These are phyloP conservation scores for Globisporangium cederbergense DNA, from an alignment of 352 stramenopile species.

Conservation along the genomic window DNA sequence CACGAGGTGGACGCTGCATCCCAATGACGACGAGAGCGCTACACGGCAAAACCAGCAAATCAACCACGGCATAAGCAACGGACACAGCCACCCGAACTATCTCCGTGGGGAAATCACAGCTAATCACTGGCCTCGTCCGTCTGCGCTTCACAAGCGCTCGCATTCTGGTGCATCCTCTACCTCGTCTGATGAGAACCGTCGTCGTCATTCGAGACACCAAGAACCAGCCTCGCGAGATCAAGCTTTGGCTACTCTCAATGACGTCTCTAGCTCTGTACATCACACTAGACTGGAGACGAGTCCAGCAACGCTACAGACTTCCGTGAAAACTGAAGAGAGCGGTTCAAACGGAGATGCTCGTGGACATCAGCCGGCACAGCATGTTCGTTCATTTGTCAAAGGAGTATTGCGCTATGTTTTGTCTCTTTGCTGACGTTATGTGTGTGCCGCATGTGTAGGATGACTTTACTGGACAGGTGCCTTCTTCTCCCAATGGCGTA, in stretches of 20 bases:
- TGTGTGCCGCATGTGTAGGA: not conserved
- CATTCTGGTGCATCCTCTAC: not conserved
- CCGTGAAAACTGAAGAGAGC: not conserved
- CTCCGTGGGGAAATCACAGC: too few species aligned
- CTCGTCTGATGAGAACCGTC: not conserved
- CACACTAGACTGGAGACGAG: not conserved
- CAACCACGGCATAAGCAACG: not conserved
- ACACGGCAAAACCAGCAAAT: not conserved
- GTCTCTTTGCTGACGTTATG: not conserved
- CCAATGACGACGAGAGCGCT: not conserved
- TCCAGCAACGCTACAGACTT: not conserved
- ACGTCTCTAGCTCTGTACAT: not conserved
- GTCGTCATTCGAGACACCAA: not conserved
- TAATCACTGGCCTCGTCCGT: not conserved
- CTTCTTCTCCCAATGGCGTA: not conserved
- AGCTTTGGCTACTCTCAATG: too few species aligned
- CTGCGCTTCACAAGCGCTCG: conserved; percentile 3
- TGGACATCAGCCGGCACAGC: not conserved
- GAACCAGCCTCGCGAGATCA: not conserved
- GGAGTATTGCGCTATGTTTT: not conserved
- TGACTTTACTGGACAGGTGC: not conserved
- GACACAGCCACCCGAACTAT: not conserved
- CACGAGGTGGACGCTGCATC: not conserved
- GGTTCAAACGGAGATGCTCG: not conserved
- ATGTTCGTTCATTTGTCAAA: not conserved